Percentiles rank a stretch among this genome's conserved stretches.
Evolutionary conservation across 345 rosid genomes (phyloP).

Genomic region (Erysimum cheiranthoides): DNA sequence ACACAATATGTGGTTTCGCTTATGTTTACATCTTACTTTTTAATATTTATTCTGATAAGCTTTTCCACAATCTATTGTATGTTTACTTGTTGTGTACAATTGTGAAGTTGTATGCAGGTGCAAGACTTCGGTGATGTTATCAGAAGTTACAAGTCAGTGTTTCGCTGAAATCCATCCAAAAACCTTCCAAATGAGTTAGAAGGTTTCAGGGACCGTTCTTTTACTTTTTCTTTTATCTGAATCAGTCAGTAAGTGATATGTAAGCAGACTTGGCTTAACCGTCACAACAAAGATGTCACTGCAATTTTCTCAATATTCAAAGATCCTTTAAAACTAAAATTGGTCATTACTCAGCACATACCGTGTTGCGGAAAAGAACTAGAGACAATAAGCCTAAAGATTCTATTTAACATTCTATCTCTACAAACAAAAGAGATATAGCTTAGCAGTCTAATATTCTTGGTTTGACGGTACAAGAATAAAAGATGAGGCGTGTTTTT

Average conservation of each 20-base stretch:
- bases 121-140: not conserved
- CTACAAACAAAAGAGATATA: constrained; percentile 4
- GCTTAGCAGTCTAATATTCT: not conserved
- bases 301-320: not conserved
- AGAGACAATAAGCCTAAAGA: not conserved
- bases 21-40: too few relatives aligned
- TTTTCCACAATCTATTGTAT: not conserved
- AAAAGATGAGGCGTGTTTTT: too few relatives aligned
- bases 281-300: not conserved
- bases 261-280: too few relatives aligned
- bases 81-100: not conserved
- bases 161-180: not conserved
- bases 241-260: too few relatives aligned
- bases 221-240: too few relatives aligned
- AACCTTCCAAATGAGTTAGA: too few relatives aligned
- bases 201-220: too few relatives aligned
- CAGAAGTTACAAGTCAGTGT: too few relatives aligned
- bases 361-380: not conserved
- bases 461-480: too few relatives aligned
- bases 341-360: not conserved
- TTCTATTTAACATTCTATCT: not conserved
- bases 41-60: too few relatives aligned
- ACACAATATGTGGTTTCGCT: too few relatives aligned
- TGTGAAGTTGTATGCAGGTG: not conserved
- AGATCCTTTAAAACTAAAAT: not conserved